phyloP scores from a whole-genome alignment of 345 rosid species.

The Erucastrum elatum region DNA sequence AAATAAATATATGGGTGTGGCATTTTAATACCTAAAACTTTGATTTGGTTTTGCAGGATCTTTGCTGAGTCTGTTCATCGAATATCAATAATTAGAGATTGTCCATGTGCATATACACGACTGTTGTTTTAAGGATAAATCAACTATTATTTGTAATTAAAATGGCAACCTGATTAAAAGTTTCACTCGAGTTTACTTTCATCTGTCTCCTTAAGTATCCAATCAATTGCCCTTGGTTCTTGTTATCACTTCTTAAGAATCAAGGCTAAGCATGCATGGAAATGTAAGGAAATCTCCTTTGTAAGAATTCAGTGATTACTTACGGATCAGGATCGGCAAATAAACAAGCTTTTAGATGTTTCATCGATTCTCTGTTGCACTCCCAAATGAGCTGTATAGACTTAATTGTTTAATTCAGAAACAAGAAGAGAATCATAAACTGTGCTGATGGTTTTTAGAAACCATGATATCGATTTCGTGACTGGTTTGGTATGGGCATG shows the following conservation, averaged over 20 bases:
- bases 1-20: background rate
- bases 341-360: background rate
- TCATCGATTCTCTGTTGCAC: background rate
- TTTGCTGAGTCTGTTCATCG: constrained; percentile 53
- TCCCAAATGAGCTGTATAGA: too few relatives aligned
- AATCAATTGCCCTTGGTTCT: too few relatives aligned
- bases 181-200: background rate
- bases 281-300: background rate
- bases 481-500: too few relatives aligned
- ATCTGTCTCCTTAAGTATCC: background rate
- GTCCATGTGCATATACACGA: background rate
- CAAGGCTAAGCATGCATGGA: background rate
- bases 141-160: background rate
- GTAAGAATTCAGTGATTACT: background rate
- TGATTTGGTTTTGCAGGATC: constrained; percentile 42
- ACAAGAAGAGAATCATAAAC: background rate
- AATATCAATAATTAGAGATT: constrained; percentile 34
- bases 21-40: background rate
- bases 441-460: background rate
- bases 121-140: background rate
- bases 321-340: background rate
- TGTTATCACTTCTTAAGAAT: background rate
- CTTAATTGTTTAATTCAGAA: background rate
- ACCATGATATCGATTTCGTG: too few relatives aligned
- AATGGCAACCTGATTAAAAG: background rate